These are phyloP conservation scores for Aspergillus affinis DNA, from an alignment of 495 filamentous ascomycete species.

Conservation along the genomic window DNA sequence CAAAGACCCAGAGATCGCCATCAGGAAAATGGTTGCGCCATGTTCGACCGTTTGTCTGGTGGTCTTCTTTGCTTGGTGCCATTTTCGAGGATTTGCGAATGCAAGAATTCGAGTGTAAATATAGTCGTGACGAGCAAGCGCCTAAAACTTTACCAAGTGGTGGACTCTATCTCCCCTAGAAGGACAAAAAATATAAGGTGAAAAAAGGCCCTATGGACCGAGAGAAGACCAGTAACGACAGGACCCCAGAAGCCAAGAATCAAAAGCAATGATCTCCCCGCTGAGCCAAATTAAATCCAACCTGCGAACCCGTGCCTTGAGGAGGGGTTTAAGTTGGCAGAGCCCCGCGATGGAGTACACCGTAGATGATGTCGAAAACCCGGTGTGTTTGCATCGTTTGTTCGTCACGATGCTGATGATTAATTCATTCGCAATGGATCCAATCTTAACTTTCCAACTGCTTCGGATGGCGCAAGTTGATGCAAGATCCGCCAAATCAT, in stretches of 20 bases:
- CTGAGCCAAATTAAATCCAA: not conserved
- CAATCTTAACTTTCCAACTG: not conserved
- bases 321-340: not conserved
- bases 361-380: not conserved
- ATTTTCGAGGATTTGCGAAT: not conserved
- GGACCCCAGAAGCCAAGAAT: not conserved
- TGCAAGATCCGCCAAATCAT: slow-evolving; percentile 9
- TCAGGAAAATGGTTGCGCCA: slow-evolving; percentile 46
- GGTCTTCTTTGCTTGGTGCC: slow-evolving; percentile 18
- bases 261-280: not conserved
- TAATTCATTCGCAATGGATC: not conserved
- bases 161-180: not conserved
- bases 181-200: not conserved
- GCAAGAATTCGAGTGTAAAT: not conserved
- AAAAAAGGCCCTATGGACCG: not conserved
- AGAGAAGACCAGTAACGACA: not conserved
- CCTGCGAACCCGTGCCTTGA: not conserved
- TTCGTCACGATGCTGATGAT: not conserved
- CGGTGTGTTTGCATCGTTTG: slow-evolving; percentile 7
- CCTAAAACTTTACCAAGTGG: too few species aligned
- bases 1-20: slow-evolving; percentile 84
- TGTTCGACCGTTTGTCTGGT: slow-evolving; percentile 35
- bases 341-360: not conserved
- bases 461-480: slow-evolving; percentile 8
- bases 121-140: too few species aligned